phyloP scores from a whole-genome alignment of 2,329 filamentous ascomycete genomes.

The Apiospora aurea region DNA sequence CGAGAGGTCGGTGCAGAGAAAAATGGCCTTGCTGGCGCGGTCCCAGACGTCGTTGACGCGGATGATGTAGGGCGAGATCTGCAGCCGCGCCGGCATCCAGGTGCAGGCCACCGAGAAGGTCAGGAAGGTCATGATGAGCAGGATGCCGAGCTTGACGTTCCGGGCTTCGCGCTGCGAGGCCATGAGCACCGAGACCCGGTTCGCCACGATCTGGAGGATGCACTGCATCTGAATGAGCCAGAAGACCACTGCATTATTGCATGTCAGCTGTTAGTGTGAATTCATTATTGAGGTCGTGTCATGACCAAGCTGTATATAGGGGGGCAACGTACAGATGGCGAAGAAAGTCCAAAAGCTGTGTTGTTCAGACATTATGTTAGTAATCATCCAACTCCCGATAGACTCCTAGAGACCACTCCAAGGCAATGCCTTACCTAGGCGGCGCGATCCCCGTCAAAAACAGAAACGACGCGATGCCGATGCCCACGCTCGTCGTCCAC shows the following conservation, averaged over 20 bases:
- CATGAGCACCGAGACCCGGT: slow-evolving; percentile 20
- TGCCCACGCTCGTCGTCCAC: slow-evolving; percentile 12
- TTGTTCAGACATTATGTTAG: neutral
- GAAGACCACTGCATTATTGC: neutral
- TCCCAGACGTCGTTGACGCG: slow-evolving; percentile 58
- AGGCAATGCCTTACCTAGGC: neutral
- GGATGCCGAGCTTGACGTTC: neutral
- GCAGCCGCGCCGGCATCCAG: slow-evolving; percentile 16
- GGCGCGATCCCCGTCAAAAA: neutral
- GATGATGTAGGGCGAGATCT: slow-evolving; percentile 14
- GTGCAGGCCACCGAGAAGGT: slow-evolving; percentile 15
- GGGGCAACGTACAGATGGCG: neutral
- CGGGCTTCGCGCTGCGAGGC: neutral
- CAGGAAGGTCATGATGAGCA: slow-evolving; percentile 14
- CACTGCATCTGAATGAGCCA: slow-evolving; percentile 21
- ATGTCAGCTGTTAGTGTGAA: no score
- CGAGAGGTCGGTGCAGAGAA: slow-evolving; percentile 54
- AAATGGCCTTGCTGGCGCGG: slow-evolving; percentile 57
- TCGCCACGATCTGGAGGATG: slow-evolving; percentile 22
- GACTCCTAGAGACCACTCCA: no score
- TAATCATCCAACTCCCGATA: neutral
- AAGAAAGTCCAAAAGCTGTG: slow-evolving; percentile 19
- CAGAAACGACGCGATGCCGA: neutral
- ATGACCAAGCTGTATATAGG: no score
- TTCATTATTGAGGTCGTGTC: no score